Evolutionary conservation across 106 monocot genomes (phyloP).

Genomic region (Dendrobium officinale): DNA sequence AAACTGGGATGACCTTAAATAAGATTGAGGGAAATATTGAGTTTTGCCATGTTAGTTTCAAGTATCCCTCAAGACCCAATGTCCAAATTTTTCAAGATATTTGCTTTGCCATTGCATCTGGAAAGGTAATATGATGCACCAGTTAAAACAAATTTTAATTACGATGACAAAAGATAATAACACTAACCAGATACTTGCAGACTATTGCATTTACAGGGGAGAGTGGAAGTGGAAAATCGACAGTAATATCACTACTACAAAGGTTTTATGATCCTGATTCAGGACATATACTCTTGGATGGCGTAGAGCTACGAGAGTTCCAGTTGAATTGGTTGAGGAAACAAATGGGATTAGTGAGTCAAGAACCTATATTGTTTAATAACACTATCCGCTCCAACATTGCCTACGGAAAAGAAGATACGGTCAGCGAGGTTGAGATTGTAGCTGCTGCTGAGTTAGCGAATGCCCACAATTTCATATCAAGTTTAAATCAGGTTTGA

Average conservation of each 20-base stretch:
- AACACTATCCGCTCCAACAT: slow-evolving; percentile 17
- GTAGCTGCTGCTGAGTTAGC: slow-evolving; percentile 14
- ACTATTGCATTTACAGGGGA: slow-evolving; percentile 21
- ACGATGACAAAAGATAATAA: background rate
- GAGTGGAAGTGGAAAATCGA: slow-evolving; percentile 26
- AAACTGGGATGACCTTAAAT: slow-evolving; percentile 24
- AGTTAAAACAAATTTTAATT: background rate
- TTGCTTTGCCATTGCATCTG: slow-evolving; percentile 33
- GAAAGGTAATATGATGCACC: slow-evolving; percentile 26
- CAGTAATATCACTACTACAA: slow-evolving; percentile 9
- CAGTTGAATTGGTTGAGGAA: slow-evolving; percentile 15
- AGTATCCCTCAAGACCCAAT: slow-evolving; percentile 44
- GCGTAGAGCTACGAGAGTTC: slow-evolving; percentile 8
- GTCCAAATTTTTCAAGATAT: slow-evolving; percentile 41
- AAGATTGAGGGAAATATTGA: slow-evolving; percentile 1
- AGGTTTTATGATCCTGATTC: slow-evolving; percentile 23
- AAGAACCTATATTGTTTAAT: slow-evolving; percentile 16
- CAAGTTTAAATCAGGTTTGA: slow-evolving; percentile 17
- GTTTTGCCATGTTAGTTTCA: slow-evolving; percentile 14
- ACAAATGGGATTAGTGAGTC: slow-evolving; percentile 20
- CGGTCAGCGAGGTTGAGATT: slow-evolving; percentile 12
- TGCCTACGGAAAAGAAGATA: slow-evolving; percentile 20
- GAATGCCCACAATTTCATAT: slow-evolving; percentile 22
- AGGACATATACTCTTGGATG: slow-evolving; percentile 16
- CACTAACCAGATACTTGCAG: slow-evolving; percentile 4